Evolutionary conservation across 768 basidiomycete species (phyloP).

Genomic region (Mycena maculata): DNA sequence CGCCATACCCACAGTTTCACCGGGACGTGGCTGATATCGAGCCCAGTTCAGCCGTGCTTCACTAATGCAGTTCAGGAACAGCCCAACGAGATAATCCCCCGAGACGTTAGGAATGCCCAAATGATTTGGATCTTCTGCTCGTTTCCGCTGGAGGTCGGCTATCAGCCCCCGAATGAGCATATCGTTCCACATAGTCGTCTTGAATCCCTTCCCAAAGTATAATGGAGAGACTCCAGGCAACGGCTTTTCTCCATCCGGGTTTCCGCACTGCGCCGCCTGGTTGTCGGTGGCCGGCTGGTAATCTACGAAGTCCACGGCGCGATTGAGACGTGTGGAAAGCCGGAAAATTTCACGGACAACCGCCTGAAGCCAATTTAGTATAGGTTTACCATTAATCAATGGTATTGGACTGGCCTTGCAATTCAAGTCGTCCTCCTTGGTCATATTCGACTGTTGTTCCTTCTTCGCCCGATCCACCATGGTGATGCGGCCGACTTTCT

Average conservation of each 20-base stretch:
- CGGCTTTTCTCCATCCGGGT: neutral
- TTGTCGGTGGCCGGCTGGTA: neutral
- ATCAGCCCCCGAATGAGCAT: neutral
- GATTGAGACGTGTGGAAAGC: neutral
- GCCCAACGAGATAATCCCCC: neutral
- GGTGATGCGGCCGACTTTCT: neutral
- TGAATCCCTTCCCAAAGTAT: neutral
- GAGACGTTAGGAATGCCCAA: neutral
- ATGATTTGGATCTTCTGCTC: neutral
- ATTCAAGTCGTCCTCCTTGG: neutral
- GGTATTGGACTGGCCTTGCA: conserved; percentile 2
- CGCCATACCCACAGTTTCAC: neutral
- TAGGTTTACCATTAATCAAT: neutral
- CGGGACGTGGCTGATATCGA: neutral
- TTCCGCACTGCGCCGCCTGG: neutral
- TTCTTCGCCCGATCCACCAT: neutral
- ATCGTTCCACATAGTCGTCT: conserved; percentile 1
- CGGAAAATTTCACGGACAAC: neutral
- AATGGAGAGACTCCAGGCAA: neutral
- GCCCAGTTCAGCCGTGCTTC: neutral
- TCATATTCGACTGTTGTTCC: neutral
- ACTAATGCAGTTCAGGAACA: neutral
- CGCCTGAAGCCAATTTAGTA: neutral
- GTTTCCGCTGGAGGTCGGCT: neutral
- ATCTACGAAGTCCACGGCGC: neutral